phyloP scores from a whole-genome alignment of 2,329 filamentous ascomycete genomes.

The Stagonosporopsis vannaccii region DNA sequence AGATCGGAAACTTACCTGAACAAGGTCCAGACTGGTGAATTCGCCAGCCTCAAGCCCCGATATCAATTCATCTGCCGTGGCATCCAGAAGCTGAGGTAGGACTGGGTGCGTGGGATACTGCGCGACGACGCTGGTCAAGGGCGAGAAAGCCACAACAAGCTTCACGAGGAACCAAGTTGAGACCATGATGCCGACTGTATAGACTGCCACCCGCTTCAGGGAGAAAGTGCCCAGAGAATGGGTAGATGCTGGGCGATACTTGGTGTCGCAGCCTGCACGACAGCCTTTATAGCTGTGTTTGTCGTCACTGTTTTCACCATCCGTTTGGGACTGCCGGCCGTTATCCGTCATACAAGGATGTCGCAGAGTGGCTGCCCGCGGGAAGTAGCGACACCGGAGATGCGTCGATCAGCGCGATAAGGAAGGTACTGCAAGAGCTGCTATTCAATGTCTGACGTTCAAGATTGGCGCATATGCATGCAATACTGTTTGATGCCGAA shows the following conservation, averaged over 20 bases:
- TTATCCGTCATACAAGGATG: slow-evolving; percentile 22
- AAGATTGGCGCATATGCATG: slow-evolving; percentile 10
- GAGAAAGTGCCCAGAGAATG: neutral
- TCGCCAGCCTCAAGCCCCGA: slow-evolving; percentile 57
- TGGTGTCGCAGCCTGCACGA: neutral
- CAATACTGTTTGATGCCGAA: neutral
- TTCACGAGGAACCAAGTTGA: slow-evolving; percentile 27
- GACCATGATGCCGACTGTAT: slow-evolving; percentile 27
- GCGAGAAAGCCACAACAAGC: slow-evolving; percentile 30
- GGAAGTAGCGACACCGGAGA: slow-evolving; percentile 17
- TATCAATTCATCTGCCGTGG: slow-evolving; percentile 59
- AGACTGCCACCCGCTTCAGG: neutral
- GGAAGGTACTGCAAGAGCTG: slow-evolving; percentile 2
- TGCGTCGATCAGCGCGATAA: slow-evolving; percentile 31
- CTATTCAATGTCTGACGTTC: slow-evolving; percentile 1
- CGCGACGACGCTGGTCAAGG: slow-evolving; percentile 24
- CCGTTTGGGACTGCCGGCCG: slow-evolving; percentile 19
- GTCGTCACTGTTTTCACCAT: slow-evolving; percentile 7
- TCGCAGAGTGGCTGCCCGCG: slow-evolving; percentile 11
- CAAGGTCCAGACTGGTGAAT: slow-evolving; percentile 67
- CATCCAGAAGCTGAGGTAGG: slow-evolving; percentile 57
- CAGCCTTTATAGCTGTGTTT: slow-evolving; percentile 22
- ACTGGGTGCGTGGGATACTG: slow-evolving; percentile 18
- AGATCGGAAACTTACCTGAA: slow-evolving; percentile 38
- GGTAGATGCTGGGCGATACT: neutral